Conservation (phyloP, 108 stramenopile species). For the Seminavis robusta region DNA sequence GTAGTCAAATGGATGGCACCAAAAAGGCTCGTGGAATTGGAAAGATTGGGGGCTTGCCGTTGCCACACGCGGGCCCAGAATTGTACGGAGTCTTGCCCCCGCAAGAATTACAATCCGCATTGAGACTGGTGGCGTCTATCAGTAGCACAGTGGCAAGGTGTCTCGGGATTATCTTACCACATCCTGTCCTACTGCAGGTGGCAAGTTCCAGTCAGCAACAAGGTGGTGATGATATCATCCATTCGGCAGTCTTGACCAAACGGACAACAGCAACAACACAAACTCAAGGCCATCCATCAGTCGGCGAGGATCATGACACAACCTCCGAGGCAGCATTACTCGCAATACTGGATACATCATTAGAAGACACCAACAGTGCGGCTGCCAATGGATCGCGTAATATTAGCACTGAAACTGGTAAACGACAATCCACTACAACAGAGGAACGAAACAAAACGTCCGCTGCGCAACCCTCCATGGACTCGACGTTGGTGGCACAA, state of each 20-base stretch:
- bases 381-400: too few relatives aligned
- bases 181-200: constrained; percentile 61
- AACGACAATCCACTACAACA: not conserved
- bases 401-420: too few relatives aligned
- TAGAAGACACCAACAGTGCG: too few relatives aligned
- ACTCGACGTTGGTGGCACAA: constrained; percentile 24
- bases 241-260: too few relatives aligned
- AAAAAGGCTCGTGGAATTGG: constrained; percentile 60
- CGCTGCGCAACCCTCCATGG: constrained; percentile 19
- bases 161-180: constrained; percentile 72
- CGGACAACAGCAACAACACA: too few relatives aligned
- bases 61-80: constrained; percentile 81
- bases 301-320: too few relatives aligned
- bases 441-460: not conserved
- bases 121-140: constrained; percentile 68
- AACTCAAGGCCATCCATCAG: too few relatives aligned
- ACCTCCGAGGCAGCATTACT: too few relatives aligned
- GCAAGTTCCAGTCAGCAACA: not conserved
- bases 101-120: constrained; percentile 58
- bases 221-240: not conserved
- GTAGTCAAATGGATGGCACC: not conserved
- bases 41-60: constrained; percentile 71
- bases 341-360: too few relatives aligned
- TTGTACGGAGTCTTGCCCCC: constrained; percentile 74
- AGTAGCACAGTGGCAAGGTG: constrained; percentile 66